These are phyloP conservation scores for Phalaenopsis equestris DNA, from an alignment of 106 monocot species.

Conservation along the genomic window DNA sequence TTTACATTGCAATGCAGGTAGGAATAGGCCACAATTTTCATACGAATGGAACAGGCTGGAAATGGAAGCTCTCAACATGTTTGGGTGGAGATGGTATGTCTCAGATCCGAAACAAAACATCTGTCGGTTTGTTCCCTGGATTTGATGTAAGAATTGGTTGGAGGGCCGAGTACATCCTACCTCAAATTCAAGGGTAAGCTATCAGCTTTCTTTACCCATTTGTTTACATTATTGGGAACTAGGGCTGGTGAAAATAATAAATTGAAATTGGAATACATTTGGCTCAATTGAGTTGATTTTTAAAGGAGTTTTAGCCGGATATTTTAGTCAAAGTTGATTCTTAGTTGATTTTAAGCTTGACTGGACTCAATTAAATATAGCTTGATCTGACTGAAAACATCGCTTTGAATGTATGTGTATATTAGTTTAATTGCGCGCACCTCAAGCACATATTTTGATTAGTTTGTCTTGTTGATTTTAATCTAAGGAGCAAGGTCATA, in stretches of 20 bases:
- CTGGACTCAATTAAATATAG: background rate
- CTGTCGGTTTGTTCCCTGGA: slow-evolving; percentile 67
- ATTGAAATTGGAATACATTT: background rate
- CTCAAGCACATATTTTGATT: too few relatives aligned
- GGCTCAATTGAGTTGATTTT: background rate
- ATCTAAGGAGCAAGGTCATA: too few relatives aligned
- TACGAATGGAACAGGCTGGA: slow-evolving; percentile 56
- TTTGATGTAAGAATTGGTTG: slow-evolving; percentile 90
- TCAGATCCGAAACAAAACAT: slow-evolving; percentile 71
- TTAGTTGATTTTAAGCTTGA: background rate
- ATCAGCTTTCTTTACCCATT: background rate
- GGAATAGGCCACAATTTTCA: slow-evolving; percentile 64
- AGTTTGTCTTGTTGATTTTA: too few relatives aligned
- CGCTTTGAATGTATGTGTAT: background rate
- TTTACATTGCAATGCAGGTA: slow-evolving; percentile 29
- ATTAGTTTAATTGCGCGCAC: too few relatives aligned
- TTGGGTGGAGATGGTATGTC: slow-evolving; percentile 76
- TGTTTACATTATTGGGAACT: background rate
- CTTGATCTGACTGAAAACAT: background rate
- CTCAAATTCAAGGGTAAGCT: slow-evolving; percentile 86
- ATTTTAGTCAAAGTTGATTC: background rate
- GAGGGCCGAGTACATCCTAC: slow-evolving; percentile 90
- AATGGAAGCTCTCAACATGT: slow-evolving; percentile 72
- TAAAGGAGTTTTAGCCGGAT: background rate
- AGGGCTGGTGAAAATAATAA: background rate